Evolutionary conservation across 805 yeast species (phyloP).

Genomic region (Vanderwaltozyma polyspora): DNA sequence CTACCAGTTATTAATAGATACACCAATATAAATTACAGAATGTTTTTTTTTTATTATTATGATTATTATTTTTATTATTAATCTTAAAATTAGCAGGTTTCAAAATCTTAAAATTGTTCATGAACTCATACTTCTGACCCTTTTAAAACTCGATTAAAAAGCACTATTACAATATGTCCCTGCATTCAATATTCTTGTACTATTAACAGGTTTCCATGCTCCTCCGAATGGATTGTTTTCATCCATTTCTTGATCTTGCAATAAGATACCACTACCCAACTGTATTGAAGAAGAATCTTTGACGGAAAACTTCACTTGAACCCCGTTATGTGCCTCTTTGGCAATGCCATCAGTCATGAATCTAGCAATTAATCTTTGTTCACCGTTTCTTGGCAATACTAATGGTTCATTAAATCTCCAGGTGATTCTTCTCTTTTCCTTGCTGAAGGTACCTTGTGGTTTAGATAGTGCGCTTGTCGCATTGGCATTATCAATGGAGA

Average conservation of each 20-base stretch:
- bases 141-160: background rate
- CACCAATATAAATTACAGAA: too few relatives aligned
- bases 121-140: background rate
- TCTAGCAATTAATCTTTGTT: conserved; percentile 73
- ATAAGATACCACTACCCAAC: conserved; percentile 33
- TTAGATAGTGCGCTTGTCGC: conserved; percentile 71
- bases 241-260: conserved; percentile 28
- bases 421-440: conserved; percentile 73
- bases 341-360: conserved; percentile 67
- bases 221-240: conserved; percentile 32
- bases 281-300: conserved; percentile 18
- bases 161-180: conserved; percentile 24
- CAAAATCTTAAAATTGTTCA: background rate
- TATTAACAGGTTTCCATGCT: conserved; percentile 26
- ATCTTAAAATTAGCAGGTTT: background rate
- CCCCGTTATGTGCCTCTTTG: conserved; percentile 63
- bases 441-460: conserved; percentile 86
- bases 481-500: conserved; percentile 54
- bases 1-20: too few relatives aligned
- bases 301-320: conserved; percentile 54
- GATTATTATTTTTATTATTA: too few relatives aligned
- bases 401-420: conserved; percentile 56
- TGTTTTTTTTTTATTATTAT: too few relatives aligned
- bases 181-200: conserved; percentile 27
- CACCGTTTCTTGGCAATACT: conserved; percentile 29